These are phyloP conservation scores for Vachellia pachyceras DNA, from an alignment of 306 rosid genomes.

Conservation along the genomic window DNA sequence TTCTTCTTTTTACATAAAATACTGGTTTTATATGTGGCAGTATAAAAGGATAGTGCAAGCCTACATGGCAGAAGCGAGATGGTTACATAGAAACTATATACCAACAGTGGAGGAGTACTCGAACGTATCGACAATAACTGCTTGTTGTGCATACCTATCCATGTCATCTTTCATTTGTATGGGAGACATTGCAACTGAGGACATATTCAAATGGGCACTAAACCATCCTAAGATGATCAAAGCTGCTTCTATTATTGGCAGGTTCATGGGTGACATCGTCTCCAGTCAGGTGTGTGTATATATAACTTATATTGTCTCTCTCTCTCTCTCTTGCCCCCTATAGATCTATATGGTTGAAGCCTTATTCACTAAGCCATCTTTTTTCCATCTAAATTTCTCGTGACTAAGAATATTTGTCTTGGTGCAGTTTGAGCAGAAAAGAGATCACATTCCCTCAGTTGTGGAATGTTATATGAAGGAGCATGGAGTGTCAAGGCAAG, in stretches of 20 bases:
- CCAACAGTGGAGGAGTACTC: background rate
- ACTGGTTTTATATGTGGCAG: background rate
- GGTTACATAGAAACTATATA: background rate
- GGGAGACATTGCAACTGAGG: background rate
- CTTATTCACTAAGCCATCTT: too few relatives aligned
- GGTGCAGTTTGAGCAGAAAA: constrained; percentile 25
- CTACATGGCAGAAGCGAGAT: background rate
- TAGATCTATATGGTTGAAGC: too few relatives aligned
- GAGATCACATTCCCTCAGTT: background rate
- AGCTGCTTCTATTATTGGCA: background rate
- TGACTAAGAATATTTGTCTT: background rate
- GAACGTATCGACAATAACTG: background rate
- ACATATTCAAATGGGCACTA: background rate
- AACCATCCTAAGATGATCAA: background rate
- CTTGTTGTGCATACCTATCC: background rate
- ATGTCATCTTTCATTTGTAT: background rate
- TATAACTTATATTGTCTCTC: background rate
- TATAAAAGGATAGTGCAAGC: background rate
- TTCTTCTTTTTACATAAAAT: too few relatives aligned
- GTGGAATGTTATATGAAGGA: constrained; percentile 37
- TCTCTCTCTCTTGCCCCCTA: too few relatives aligned
- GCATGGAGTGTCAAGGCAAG: constrained; percentile 19
- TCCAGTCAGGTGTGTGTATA: background rate
- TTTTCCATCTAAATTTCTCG: too few relatives aligned
- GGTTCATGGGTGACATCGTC: background rate